Base-by-base conservation (phyloP, 371 early-diverging fungal species). In the Mortierella sp. region DNA sequence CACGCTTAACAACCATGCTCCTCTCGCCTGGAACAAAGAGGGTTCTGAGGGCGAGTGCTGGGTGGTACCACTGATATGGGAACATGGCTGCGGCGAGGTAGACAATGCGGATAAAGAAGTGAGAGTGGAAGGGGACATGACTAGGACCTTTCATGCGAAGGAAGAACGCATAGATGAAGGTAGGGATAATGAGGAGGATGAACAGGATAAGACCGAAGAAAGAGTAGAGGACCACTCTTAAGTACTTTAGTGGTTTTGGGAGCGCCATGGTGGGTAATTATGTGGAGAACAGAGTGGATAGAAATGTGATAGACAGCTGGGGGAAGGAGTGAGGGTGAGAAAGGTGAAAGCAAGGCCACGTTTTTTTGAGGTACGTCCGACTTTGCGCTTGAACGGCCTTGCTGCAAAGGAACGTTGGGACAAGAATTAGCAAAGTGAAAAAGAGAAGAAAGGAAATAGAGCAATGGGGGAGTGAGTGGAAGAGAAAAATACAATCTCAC, bases 31-130 rank as follows among this genome's bases (percentile, higher is more conserved):
- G 81, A 35, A 81, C 81, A 16, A 81, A 24, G 9, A 63, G 37
- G 0, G 81, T 75, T 20, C 81, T 67, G 22, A 81, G 22, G 37
- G 75, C 60, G 24, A 81, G 30, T 43, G 76, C 81, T 16, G 81
- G 81, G 32, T 62, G 68, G 8, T 81, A 81, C 76, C 76, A 81
- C 12, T 81, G 81, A 49, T 81, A 75, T 14, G 81, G 81, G 61
- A 81, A 72, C 81, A 81, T 69, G 70, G 81, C 81, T 3, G 81
- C 81, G 2, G 81, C 81, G 54, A 81, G 62, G 18, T 81, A 81
- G 62, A 75, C 70, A 28, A 75, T 72, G 40, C 81, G 75, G 32
- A 69, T 69, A 39, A 81, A 69, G 60, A 66, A 81, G 66, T 81
- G 81, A 0, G 76, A 75, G 57, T 75, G 75, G 45, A 81, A 39